phyloP scores from a whole-genome alignment of 2,329 filamentous ascomycete genomes.

The Xenoacremonium recifei region DNA sequence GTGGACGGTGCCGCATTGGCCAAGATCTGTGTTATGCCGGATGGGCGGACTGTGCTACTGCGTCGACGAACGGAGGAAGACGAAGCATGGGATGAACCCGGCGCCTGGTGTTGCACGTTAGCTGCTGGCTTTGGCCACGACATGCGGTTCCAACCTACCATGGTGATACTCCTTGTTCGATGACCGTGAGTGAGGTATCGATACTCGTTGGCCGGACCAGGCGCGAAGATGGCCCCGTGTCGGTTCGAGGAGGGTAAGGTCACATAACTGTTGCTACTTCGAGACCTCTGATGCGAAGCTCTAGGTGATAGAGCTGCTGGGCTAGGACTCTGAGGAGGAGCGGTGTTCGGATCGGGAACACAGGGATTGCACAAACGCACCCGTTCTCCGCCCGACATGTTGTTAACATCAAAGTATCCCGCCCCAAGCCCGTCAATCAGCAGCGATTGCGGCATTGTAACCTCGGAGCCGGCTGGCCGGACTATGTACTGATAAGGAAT shows the following conservation, averaged over 20 bases:
- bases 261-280: constrained; percentile 39
- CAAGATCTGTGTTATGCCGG: no score
- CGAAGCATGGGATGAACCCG: constrained; percentile 22
- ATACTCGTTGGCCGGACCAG: constrained; percentile 33
- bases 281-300: constrained; percentile 42
- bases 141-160: constrained; percentile 50
- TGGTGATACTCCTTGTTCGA: constrained; percentile 46
- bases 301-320: constrained; percentile 34
- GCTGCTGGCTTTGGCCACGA: no score
- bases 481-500: constrained; percentile 94
- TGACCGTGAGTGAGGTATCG: constrained; percentile 29
- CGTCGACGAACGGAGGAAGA: constrained; percentile 28
- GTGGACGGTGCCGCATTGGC: constrained; percentile 33
- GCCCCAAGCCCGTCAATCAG: constrained; percentile 39
- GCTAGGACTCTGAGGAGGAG: constrained; percentile 48
- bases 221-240: constrained; percentile 37
- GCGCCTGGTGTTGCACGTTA: no score
- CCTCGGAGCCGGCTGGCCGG: constrained; percentile 59
- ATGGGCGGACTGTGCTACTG: constrained; percentile 31
- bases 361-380: constrained; percentile 62
- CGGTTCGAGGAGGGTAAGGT: constrained; percentile 27
- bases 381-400: constrained; percentile 53
- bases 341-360: constrained; percentile 60
- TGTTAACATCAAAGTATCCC: constrained; percentile 42
- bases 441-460: constrained; percentile 33